A percentile compares a stretch with the other conserved stretches of the same genome.
These are phyloP conservation scores for Plasmodium coatneyi DNA, from an alignment of 169 alveolate species.

Conservation along the genomic window DNA sequence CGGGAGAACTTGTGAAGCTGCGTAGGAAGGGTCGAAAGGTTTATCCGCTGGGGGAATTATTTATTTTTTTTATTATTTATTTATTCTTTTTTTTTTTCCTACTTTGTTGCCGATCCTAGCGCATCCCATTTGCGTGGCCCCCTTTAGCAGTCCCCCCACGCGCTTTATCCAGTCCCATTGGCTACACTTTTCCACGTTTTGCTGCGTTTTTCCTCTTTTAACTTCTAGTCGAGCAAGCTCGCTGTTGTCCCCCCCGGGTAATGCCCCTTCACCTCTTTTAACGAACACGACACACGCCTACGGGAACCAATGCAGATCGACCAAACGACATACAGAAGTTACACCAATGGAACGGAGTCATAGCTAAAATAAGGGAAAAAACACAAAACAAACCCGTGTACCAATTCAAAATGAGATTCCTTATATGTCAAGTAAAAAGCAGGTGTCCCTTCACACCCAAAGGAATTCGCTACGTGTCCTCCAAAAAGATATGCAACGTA, in stretches of 20 bases:
- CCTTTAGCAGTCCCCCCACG: neutral
- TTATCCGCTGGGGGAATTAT: neutral
- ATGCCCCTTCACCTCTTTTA: neutral
- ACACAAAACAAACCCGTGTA: neutral
- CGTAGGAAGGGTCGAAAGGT: neutral
- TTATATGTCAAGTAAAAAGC: neutral
- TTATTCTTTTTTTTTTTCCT: neutral
- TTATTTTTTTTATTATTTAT: no score
- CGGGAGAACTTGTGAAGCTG: neutral
- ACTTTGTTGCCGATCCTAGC: neutral
- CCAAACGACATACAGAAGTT: neutral
- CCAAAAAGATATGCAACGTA: constrained; percentile 8
- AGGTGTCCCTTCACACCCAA: neutral
- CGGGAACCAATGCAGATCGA: neutral
- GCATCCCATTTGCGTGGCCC: neutral
- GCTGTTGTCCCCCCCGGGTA: neutral
- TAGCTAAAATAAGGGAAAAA: neutral
- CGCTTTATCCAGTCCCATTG: neutral
- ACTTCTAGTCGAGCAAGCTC: neutral
- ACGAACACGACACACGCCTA: neutral
- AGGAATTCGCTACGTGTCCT: neutral
- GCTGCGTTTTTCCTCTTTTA: neutral
- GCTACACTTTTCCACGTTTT: neutral
- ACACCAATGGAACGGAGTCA: neutral
- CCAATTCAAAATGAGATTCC: neutral